These are phyloP conservation scores for Fusarium lyarnte DNA, from an alignment of 2,329 filamentous ascomycete species.

Conservation along the genomic window DNA sequence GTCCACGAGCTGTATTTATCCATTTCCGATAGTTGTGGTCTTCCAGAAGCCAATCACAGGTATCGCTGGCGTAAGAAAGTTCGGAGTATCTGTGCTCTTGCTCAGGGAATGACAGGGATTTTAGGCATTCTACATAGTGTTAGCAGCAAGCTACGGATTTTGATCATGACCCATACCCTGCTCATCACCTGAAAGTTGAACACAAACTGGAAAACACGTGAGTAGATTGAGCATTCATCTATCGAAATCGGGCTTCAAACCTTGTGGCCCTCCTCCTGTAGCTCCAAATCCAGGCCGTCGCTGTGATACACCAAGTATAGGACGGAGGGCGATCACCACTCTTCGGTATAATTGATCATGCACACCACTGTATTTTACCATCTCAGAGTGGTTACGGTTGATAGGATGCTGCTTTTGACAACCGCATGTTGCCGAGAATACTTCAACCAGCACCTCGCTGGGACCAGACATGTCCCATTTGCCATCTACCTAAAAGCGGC, in stretches of 20 bases:
- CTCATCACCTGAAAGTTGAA: background rate
- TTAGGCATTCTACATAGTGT: background rate
- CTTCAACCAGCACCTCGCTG: background rate
- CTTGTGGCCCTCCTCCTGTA: fast-evolving
- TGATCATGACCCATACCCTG: fast-evolving
- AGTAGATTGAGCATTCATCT: background rate
- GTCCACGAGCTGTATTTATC: background rate
- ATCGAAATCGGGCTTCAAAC: background rate
- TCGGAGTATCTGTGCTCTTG: background rate
- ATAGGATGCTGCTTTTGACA: background rate
- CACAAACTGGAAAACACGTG: background rate
- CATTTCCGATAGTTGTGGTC: background rate
- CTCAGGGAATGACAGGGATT: background rate
- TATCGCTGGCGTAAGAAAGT: background rate
- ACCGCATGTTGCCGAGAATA: background rate
- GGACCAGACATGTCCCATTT: background rate
- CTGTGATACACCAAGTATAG: background rate
- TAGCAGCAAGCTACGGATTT: fast-evolving
- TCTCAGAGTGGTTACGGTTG: background rate
- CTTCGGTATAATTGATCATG: background rate
- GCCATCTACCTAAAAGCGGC: fast-evolving
- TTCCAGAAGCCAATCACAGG: background rate
- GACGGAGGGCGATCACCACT: fast-evolving
- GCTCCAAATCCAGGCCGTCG: fast-evolving
- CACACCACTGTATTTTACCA: background rate